Percentiles rank a stretch among this genome's conserved stretches.
Evolutionary conservation across 2,329 filamentous ascomycete species (phyloP).

Genomic region (Aspergillus candidus): DNA sequence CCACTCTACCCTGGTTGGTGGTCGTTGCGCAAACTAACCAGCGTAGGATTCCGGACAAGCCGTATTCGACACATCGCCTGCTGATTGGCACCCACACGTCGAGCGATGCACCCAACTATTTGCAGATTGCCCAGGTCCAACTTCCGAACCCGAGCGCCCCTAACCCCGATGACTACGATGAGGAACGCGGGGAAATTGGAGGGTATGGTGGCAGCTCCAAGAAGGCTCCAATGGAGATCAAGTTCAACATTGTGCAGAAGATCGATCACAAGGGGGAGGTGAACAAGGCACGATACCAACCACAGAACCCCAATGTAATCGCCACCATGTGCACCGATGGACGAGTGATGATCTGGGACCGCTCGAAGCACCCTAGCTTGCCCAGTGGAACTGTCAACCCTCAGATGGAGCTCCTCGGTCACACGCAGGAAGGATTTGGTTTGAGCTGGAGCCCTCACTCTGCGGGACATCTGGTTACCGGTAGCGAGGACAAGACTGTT

Average conservation of each 20-base stretch:
- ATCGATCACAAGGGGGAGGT: conserved; percentile 96
- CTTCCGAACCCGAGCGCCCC: conserved; percentile 70
- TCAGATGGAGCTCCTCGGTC: conserved; percentile 78
- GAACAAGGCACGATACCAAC: conserved; percentile 97
- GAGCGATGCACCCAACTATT: conserved; percentile 75
- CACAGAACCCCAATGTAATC: conserved; percentile 94
- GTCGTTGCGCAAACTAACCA: conserved; percentile 1
- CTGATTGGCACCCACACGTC: conserved; percentile 94
- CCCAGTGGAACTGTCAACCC: conserved; percentile 70
- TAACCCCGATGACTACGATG: conserved; percentile 80
- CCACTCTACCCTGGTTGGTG: not conserved
- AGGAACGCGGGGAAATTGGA: conserved; percentile 86
- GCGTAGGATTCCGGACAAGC: conserved; percentile 67
- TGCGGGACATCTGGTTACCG: conserved; percentile 76
- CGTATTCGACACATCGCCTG: conserved; percentile 79
- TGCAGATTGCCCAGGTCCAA: conserved; percentile 91
- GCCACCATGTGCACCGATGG: conserved; percentile 87
- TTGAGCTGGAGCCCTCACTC: conserved; percentile 85
- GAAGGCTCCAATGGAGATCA: conserved; percentile 64
- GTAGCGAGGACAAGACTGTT: conserved; percentile 87
- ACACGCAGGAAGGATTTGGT: conserved; percentile 84
- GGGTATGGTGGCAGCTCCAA: conserved; percentile 71
- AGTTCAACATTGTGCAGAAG: conserved; percentile 87
- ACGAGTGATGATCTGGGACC: conserved; percentile 86
- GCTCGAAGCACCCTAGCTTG: conserved; percentile 80